phyloP scores from a whole-genome alignment of 139 green algal species.

The Picochlorum costavermella region DNA sequence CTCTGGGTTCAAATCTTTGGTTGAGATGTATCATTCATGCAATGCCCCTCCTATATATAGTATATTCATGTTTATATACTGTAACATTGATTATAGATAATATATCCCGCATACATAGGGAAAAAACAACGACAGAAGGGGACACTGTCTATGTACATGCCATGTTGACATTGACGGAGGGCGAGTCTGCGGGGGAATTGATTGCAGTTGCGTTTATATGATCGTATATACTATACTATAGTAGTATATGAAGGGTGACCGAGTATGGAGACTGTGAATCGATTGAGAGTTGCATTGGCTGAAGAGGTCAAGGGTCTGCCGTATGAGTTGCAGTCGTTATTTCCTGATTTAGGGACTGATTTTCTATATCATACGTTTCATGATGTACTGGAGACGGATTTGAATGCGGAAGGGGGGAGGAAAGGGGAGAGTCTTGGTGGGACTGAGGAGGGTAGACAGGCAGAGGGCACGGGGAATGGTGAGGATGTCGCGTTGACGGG shows the following conservation, averaged over 20 bases:
- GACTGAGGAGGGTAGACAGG: not conserved
- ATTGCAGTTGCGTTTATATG: too few species aligned
- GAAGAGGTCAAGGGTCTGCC: conserved; percentile 18
- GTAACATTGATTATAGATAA: too few species aligned
- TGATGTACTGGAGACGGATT: not conserved
- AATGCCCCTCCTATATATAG: too few species aligned
- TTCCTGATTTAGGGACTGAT: conserved; percentile 24
- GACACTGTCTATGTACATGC: too few species aligned
- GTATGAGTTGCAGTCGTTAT: conserved; percentile 15
- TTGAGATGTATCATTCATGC: too few species aligned
- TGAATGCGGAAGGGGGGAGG: not conserved
- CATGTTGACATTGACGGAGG: too few species aligned
- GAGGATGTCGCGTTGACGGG: too few species aligned
- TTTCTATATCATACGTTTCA: conserved; percentile 21
- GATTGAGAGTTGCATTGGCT: conserved; percentile 14
- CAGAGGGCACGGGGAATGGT: not conserved
- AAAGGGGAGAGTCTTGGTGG: not conserved
- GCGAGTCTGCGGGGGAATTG: too few species aligned
- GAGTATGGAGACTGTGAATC: conserved; percentile 5
- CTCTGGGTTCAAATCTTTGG: too few species aligned
- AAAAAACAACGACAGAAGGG: too few species aligned
- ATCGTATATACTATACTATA: not conserved
- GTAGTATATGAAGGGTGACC: not conserved
- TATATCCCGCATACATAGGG: too few species aligned
- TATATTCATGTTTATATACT: too few species aligned